Base-by-base conservation (phyloP, 257 asterid species). In the Linaria vulgaris region DNA sequence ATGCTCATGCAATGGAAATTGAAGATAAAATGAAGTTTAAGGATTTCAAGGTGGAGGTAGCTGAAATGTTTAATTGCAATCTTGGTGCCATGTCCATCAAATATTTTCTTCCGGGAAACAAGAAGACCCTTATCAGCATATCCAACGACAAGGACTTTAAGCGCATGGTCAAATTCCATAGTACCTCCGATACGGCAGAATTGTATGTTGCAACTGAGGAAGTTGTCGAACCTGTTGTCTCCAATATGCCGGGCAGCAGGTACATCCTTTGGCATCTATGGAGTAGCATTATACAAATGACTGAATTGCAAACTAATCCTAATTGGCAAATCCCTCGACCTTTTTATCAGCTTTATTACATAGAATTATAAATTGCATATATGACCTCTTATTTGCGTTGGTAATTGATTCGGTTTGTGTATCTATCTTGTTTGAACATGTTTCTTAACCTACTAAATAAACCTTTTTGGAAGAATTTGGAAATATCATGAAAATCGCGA, bases 1-100 rank as follows among this genome's bases (percentile, higher is more conserved):
- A 92, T 76, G 99, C 99, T 46, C 99, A 89, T 82, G 99, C 99
- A 24, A 92, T 89, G 96, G 99, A 92, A 78, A 78, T 92, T 25
- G 96, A 89, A 63, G 90, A 78, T 56, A 71, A 78, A 61, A 70
- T 90, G 97, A 82, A 80, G 75, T 90, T 78, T 63, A 86, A 76
- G 66, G 90, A 87, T 74, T 85, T 94, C 68, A 87, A 77, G 75
- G 20, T 55, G 47, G 99, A 94, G 88, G 88, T 87, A 50, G 85
- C 96, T 1, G 99, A 94, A 77, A 94, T 94, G 99, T 94, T 85
- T 69, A 88, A 65, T 72, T 74, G 79, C 81, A 80, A 73, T 68
- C 72, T 78, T 63, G 74, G 69, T 34, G 74, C 83, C 50, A 68
- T 94, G 83, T 76, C 76, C 8, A 59, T 90, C 76, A 94, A 90